A percentile compares a stretch with the other conserved stretches of the same genome.
These are phyloP conservation scores for Hypsizygus marmoreus DNA, from an alignment of 768 basidiomycete species.

Conservation along the genomic window DNA sequence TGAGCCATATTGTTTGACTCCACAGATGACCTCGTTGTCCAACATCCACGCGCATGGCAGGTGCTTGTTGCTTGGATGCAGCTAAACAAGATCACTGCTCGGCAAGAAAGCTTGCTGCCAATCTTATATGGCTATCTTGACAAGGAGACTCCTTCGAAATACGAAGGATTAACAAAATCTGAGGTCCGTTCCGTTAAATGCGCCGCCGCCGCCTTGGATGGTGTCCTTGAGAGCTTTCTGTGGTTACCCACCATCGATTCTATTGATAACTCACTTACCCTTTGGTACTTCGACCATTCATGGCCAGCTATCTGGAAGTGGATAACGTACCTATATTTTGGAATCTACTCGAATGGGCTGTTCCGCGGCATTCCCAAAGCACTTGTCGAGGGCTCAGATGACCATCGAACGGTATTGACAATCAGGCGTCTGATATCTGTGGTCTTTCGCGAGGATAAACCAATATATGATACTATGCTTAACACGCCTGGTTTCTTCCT, in stretches of 20 bases:
- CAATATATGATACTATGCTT: background rate
- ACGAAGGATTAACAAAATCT: background rate
- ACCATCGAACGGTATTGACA: slow-evolving; percentile 3
- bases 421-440: slow-evolving; percentile 1
- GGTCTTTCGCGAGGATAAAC: too few relatives aligned
- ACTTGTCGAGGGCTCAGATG: background rate
- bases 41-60: too few relatives aligned
- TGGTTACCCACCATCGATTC: background rate
- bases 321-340: slow-evolving; percentile 3
- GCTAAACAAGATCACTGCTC: slow-evolving; percentile 11
- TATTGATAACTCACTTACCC: background rate
- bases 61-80: slow-evolving; percentile 12
- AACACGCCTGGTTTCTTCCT: slow-evolving; percentile 2
- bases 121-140: slow-evolving; percentile 4
- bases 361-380: background rate
- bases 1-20: too few relatives aligned
- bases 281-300: slow-evolving; percentile 1
- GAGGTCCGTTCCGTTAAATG: too few relatives aligned
- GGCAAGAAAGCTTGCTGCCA: slow-evolving; percentile 6
- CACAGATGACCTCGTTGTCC: too few relatives aligned
- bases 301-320: slow-evolving; percentile 10
- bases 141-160: background rate
- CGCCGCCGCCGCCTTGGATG: slow-evolving; percentile 3
- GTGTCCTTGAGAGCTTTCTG: slow-evolving; percentile 7
- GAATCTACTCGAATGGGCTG: slow-evolving; percentile 3